Evolutionary conservation across 2,329 filamentous ascomycete species (phyloP).

Genomic region (Diaporthe sp.): DNA sequence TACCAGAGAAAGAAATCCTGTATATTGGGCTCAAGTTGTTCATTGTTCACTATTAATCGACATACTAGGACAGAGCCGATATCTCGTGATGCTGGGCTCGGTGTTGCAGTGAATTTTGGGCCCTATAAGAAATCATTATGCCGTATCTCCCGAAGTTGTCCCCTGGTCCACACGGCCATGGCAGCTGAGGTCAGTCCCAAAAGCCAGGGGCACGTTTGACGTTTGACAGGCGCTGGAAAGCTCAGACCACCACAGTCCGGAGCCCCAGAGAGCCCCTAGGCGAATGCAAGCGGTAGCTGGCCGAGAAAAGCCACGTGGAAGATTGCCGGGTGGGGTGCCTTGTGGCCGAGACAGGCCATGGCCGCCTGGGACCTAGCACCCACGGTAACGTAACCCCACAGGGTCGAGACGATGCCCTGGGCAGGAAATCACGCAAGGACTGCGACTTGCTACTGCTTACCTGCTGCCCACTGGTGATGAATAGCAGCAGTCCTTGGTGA

Average conservation of each 20-base stretch:
- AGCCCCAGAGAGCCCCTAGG: constrained; percentile 25
- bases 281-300: constrained; percentile 26
- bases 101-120: constrained; percentile 2
- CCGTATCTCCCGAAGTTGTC: background rate
- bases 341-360: constrained; percentile 25
- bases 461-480: constrained; percentile 2
- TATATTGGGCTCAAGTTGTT: background rate
- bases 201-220: constrained; percentile 26
- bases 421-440: constrained; percentile 31
- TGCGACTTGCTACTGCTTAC: constrained; percentile 2
- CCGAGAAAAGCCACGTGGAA: constrained; percentile 35
- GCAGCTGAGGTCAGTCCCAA: constrained; percentile 2
- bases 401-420: constrained; percentile 24
- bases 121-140: background rate
- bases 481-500: constrained; percentile 7
- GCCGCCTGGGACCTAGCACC: constrained; percentile 2
- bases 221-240: constrained; percentile 24
- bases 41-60: background rate
- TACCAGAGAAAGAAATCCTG: background rate
- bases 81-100: constrained; percentile 1
- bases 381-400: constrained; percentile 28
- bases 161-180: constrained; percentile 2
- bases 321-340: constrained; percentile 11
- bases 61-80: background rate
- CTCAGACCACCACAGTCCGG: constrained; percentile 25